Evolutionary conservation across 345 rosid genomes (phyloP), one percentile per base, ranked within the genome.

Genomic region (Abelmoschus esculentus): DNA sequence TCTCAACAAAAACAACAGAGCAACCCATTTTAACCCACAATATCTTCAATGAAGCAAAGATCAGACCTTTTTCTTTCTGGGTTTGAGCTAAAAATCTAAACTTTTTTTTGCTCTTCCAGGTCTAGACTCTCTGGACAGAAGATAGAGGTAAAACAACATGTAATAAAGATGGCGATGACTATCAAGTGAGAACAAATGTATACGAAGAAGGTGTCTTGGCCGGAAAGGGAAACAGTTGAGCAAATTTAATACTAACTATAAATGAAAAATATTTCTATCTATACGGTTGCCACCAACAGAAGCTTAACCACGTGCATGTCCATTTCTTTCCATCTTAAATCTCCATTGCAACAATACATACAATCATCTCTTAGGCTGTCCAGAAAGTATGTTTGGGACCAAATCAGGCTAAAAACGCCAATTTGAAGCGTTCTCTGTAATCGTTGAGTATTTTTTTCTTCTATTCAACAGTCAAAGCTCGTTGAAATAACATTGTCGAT

Each of bases 241-340:
- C 55, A 44, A 74, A 82, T 75, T 84, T 70, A 77, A 83, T 83
- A 18, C 4, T 22, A 77, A 50, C 38, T 13, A 42, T 36, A 15
- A 5, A 59, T 29, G 22, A 11, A 12, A 52, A 79, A 55, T 3
- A 22, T n/a, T 61, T 47, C 9, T 46, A 47, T 53, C 69, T 60
- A 44, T 68, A 57, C 46, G 52, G 76, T 59, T 70, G 72, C 73
- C 79, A n/a, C n/a, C n/a, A n/a, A n/a, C n/a, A n/a, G n/a, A 76
- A 72, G 85, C 58, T 59, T 72, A 79, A 80, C 79, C 90, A 80
- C 80, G 90, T 84, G 90, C 90, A 80, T 77, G 80, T 68, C 77
- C 79, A 72, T 69, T 72, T 75, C 73, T 69, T 26, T 71, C 56
- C 79, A 70, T 14, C 62, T 64, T 56, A 28, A 66, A 49, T 34